Conservation (phyloP, 352 stramenopile species). For the Globisporangium parvum region DNA sequence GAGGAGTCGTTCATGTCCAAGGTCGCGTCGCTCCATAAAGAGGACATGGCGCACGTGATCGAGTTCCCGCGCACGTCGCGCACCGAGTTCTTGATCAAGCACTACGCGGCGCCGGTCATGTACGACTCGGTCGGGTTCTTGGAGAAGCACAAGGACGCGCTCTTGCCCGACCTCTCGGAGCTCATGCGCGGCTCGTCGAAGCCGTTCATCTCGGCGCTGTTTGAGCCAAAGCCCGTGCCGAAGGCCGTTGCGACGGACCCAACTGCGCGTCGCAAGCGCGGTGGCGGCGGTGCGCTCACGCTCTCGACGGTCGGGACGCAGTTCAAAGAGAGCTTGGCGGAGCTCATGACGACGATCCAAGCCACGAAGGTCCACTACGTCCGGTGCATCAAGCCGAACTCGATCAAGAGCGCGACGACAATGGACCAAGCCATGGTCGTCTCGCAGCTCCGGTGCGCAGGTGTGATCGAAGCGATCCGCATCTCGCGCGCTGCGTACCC, state of each 20-base stretch:
- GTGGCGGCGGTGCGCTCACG: slow-evolving; percentile 48
- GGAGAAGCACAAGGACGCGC: slow-evolving; percentile 95
- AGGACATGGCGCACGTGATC: slow-evolving; percentile 79
- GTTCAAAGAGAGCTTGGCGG: slow-evolving; percentile 91
- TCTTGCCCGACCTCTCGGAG: slow-evolving; percentile 92
- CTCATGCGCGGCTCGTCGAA: slow-evolving; percentile 76
- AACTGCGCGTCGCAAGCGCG: slow-evolving; percentile 41
- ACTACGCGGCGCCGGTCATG: slow-evolving; percentile 93
- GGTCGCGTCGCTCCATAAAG: slow-evolving; percentile 76
- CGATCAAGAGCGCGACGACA: slow-evolving; percentile 88
- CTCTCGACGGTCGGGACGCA: slow-evolving; percentile 81
- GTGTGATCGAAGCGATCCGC: slow-evolving; percentile 98
- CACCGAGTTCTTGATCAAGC: slow-evolving; percentile 92
- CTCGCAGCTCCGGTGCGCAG: slow-evolving; percentile 96
- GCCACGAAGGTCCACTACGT: slow-evolving; percentile 97
- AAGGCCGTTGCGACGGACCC: slow-evolving; percentile 26
- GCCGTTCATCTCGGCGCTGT: slow-evolving; percentile 65
- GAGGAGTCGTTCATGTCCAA: slow-evolving; percentile 86
- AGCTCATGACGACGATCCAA: slow-evolving; percentile 95
- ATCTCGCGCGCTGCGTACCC: slow-evolving; percentile 98
- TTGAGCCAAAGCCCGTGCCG: slow-evolving; percentile 54
- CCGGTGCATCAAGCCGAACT: slow-evolving; percentile 99
- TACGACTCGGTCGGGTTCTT: slow-evolving; percentile 93
- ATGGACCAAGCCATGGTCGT: slow-evolving; percentile 93
- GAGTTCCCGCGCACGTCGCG: slow-evolving; percentile 78